Base-by-base conservation (phyloP, 352 stramenopile genomes). In the Pythium rhizo-oryzae region DNA sequence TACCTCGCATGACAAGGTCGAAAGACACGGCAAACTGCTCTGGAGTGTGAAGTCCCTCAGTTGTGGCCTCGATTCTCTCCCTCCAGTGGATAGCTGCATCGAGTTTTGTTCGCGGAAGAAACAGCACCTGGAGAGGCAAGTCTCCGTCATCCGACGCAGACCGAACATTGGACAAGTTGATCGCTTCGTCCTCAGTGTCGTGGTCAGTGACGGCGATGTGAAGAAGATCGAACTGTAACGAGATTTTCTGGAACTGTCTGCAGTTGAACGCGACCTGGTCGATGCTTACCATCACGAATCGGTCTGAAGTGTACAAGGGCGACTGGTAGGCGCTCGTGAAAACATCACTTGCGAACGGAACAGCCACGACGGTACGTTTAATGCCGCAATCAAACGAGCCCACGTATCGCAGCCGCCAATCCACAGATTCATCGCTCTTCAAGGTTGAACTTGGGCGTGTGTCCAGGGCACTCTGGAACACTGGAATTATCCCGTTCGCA, bases 181-280 rank as follows among this genome's bases (percentile, higher is more conserved):
- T 39, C 15, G 46, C 47, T 24, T 69, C 53, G 8, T 60, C 58
- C 2, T 67, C 69, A 24, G 18, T 21, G 16, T 62, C 59, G 6
- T 64, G 30, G n/a, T 64, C 64, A 16, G 47, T 51, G 0, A 86
- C 46, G 12, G 59, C 44, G 8, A 81, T 47, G 21, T 46, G 55
- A 13, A 82, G 5, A 0, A 65, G 52, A 7, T 78, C 59, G 15
- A 78, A 69, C n/a, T 84, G 79, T 18, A 91, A 44, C 0, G 46
- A 53, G 6, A 89, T 15, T 13, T 82, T 80, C 49, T 88, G 81
- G 13, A 91, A 85, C 60, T 92, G 84, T 11, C 75, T 74, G 13
- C 78, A 65, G 39, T 76, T 83, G 46, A 90, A 69, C 5, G 68
- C 73, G 3, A 90, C 41, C 8, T 88, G 74, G n/a, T 67, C 55